Base-by-base conservation (phyloP, 345 rosid species). In the Eucalyptus marginata region DNA sequence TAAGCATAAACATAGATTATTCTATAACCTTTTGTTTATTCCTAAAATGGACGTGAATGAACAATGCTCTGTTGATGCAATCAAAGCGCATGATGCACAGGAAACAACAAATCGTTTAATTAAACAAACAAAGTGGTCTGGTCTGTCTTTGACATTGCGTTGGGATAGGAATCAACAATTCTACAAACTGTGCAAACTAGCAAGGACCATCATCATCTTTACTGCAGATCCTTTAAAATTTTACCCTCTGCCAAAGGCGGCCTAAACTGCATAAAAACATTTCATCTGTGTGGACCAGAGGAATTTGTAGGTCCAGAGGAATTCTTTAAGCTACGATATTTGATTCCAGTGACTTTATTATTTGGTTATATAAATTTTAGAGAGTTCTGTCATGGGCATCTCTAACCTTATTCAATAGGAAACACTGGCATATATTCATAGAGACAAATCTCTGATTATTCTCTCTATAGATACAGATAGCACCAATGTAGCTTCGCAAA, bases 21-120 rank as follows among this genome's bases (percentile, higher is more conserved):
- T 89, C 83, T 76, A 76, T 88, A 76, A 33, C 46, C 51, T 90
- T 87, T 92, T 90, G 51, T 36, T 91, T 92, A 94, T 94, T 94
- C 94, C 90, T 88, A 87, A 91, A 91, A 91, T 86, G 94, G 96
- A 93, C 94, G 89, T 91, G 92, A 91, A 94, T 92, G 93, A 92
- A 91, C 81, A 91, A 64, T 89, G 87, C 86, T 66, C 47, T 87
- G 59, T 91, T 90, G 94, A 92, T 91, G 89, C 43, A 81, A 93
- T 49, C 94, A 91, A 93, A 90, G 93, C 1, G 15, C 4, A 1
- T 40, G 46, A 76, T 76, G 84, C 84, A 40, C 25, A 76, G 84
- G 84, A 76, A 18, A 40, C 84, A 8, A 76, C 84, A 76, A 76
- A 10, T 76, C 27, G 29, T 76, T 76, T 40, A 20, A 20, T 76